These are phyloP conservation scores for Zymoseptoria pseudotritici DNA, from an alignment of 2,329 filamentous ascomycete species.

Conservation along the genomic window DNA sequence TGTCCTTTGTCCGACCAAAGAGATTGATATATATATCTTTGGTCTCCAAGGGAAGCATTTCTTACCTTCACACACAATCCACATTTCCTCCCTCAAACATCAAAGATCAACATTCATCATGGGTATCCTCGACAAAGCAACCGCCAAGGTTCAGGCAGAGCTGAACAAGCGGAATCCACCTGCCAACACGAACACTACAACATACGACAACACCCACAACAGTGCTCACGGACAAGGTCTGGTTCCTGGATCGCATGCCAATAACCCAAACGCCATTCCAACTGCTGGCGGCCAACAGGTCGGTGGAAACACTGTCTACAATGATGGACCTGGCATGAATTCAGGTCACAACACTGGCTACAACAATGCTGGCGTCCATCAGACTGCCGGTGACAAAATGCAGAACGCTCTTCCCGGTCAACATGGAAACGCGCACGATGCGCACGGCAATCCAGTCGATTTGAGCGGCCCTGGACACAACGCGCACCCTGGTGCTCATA, in stretches of 20 bases:
- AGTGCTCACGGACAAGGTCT: constrained; percentile 2
- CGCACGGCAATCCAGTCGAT: constrained; percentile 6
- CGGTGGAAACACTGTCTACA: constrained; percentile 6
- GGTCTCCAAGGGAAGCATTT: not conserved
- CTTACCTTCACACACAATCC: not conserved
- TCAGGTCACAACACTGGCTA: constrained; percentile 1
- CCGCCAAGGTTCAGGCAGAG: not conserved
- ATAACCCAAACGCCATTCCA: constrained; percentile 24
- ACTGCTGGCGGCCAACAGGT: constrained; percentile 22
- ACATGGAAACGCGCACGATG: constrained; percentile 8
- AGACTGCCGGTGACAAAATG: constrained; percentile 3
- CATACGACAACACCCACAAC: not conserved
- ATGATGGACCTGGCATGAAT: not conserved
- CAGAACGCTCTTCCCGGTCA: constrained; percentile 5
- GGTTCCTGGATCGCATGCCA: constrained; percentile 11
- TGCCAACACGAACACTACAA: not conserved
- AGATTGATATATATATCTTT: not conserved
- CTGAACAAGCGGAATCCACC: not conserved
- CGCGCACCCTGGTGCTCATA: not conserved
- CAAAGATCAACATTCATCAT: not conserved
- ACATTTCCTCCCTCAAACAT: not conserved
- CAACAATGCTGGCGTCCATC: constrained; percentile 5
- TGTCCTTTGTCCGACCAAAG: not conserved
- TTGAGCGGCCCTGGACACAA: not conserved
- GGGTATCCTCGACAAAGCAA: not conserved